phyloP scores from a whole-genome alignment of 2,329 filamentous ascomycete species.

The Corniculantispora saksenae region DNA sequence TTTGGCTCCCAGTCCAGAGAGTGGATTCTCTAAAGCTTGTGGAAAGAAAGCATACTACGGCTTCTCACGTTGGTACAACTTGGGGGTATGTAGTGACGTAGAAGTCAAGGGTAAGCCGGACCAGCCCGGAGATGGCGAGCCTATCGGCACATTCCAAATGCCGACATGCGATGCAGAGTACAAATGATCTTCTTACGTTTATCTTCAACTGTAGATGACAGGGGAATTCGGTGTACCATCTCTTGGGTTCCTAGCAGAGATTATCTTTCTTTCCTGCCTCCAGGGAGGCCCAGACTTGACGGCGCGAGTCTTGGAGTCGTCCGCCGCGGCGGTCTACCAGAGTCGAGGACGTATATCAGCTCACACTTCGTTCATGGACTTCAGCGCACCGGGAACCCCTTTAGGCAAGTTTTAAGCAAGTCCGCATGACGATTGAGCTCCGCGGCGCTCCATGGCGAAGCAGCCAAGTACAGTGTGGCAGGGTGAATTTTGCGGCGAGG shows the following conservation, averaged over 20 bases:
- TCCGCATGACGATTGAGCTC: background rate
- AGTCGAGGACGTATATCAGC: background rate
- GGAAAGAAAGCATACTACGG: too few species aligned
- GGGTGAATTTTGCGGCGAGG: background rate
- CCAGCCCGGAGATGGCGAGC: background rate
- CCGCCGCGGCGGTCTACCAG: background rate
- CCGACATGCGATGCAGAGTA: background rate
- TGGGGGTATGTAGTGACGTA: too few species aligned
- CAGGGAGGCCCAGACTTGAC: background rate
- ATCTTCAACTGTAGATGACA: too few species aligned
- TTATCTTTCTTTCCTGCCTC: background rate
- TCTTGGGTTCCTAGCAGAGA: background rate
- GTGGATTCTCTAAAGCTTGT: too few species aligned
- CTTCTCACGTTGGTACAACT: too few species aligned
- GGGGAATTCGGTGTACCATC: too few species aligned
- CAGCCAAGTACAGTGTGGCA: background rate
- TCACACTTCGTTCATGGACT: background rate
- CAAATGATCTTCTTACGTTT: too few species aligned
- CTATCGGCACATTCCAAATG: background rate
- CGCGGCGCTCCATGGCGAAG: background rate
- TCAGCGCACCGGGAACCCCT: background rate
- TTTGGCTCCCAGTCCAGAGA: too few species aligned
- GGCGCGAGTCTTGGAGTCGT: background rate
- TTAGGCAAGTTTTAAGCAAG: background rate
- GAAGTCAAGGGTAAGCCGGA: background rate